Evolutionary conservation across 345 rosid species (phyloP).

Genomic region (Dipteronia sinensis): DNA sequence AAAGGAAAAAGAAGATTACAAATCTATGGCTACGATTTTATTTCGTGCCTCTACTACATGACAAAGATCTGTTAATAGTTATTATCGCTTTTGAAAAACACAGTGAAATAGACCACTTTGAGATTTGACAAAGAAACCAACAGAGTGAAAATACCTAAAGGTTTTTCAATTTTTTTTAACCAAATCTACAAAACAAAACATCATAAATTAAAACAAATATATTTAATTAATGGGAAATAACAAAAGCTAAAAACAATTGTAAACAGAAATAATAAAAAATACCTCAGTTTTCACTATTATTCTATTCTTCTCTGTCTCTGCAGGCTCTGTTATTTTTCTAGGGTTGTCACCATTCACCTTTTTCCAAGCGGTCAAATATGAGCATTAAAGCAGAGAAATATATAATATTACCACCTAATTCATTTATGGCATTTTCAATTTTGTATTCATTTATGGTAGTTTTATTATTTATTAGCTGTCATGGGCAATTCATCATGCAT

Average conservation of each 20-base stretch:
- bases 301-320: conserved; percentile 22
- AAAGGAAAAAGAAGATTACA: conserved; percentile 38
- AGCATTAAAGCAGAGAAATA: conserved; percentile 13
- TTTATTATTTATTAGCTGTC: conserved; percentile 22
- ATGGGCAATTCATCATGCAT: conserved; percentile 11
- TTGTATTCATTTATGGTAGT: background rate
- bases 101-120: conserved; percentile 15
- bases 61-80: conserved; percentile 33
- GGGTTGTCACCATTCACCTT: conserved; percentile 28
- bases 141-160: conserved; percentile 15
- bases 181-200: background rate
- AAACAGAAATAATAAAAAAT: background rate
- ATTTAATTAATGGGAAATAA: conserved; percentile 6
- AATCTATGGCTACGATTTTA: conserved; percentile 68
- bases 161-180: background rate
- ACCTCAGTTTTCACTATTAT: conserved; percentile 14
- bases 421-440: too few species aligned
- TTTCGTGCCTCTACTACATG: conserved; percentile 19
- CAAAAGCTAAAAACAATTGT: background rate
- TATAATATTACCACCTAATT: background rate
- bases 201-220: background rate
- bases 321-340: background rate
- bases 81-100: conserved; percentile 10
- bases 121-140: background rate
- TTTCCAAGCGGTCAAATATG: conserved; percentile 36